Evolutionary conservation across 805 yeast species (phyloP).

Genomic region (Metschnikowia baotianmanensis): DNA sequence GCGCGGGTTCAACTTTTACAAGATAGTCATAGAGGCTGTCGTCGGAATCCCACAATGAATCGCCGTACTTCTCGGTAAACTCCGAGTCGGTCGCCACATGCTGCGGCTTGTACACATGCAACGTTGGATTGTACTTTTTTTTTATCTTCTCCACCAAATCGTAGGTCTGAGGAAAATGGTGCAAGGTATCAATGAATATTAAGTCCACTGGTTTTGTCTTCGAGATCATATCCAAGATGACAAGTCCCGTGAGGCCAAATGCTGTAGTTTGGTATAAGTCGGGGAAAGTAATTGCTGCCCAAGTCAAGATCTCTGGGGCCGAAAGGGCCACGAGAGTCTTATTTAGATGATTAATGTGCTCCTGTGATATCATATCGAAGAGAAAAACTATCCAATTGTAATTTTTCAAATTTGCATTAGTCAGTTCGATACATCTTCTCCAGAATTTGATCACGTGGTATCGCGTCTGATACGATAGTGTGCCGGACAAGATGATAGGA

Average conservation of each 20-base stretch:
- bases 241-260: conserved; percentile 89
- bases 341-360: conserved; percentile 67
- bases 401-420: not conserved
- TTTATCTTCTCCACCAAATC: conserved; percentile 64
- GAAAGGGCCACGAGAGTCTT: conserved; percentile 49
- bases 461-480: too few relatives aligned
- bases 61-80: conserved; percentile 69
- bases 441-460: too few relatives aligned
- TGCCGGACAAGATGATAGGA: too few relatives aligned
- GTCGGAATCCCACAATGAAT: conserved; percentile 76
- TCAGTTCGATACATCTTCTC: not conserved
- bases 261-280: conserved; percentile 88
- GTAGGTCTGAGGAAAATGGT: conserved; percentile 93
- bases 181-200: conserved; percentile 84
- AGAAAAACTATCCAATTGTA: too few relatives aligned
- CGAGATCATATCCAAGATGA: conserved; percentile 78
- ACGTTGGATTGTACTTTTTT: conserved; percentile 49
- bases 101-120: conserved; percentile 68
- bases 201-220: conserved; percentile 55
- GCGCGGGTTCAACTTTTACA: conserved; percentile 91
- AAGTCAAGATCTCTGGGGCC: conserved; percentile 72
- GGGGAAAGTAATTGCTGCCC: conserved; percentile 86
- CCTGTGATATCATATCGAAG: conserved; percentile 23
- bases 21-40: conserved; percentile 79
- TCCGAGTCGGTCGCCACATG: conserved; percentile 56